These are phyloP conservation scores for Phytophthora lateralis DNA, from an alignment of 352 stramenopile species.

Conservation along the genomic window DNA sequence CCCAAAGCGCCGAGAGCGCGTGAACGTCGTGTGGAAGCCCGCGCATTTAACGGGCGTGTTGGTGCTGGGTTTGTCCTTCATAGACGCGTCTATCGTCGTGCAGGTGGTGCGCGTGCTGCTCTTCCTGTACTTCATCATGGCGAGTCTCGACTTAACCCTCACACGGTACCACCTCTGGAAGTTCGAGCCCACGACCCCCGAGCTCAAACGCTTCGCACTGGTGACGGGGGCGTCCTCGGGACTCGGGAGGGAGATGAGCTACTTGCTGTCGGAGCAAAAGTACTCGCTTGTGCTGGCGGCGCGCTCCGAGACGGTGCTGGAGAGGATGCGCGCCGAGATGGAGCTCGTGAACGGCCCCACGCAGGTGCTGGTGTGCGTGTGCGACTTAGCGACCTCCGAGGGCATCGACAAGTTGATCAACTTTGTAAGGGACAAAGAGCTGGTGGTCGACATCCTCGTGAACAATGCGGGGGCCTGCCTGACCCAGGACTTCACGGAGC, in stretches of 20 bases:
- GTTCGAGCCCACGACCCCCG: conserved; percentile 54
- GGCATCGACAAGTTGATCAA: conserved; percentile 63
- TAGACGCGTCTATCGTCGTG: conserved; percentile 46
- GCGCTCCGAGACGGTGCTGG: conserved; percentile 58
- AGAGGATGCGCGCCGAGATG: conserved; percentile 77
- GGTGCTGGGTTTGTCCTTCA: conserved; percentile 51
- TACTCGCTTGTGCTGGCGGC: conserved; percentile 79
- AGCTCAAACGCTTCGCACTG: conserved; percentile 63
- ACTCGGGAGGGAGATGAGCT: conserved; percentile 81
- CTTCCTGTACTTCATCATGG: conserved; percentile 60
- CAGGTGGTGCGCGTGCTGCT: conserved; percentile 45
- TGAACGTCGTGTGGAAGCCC: conserved; percentile 47
- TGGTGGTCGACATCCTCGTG: conserved; percentile 84
- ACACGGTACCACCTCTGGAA: conserved; percentile 71
- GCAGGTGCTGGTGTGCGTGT: conserved; percentile 61
- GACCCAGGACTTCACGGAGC: conserved; percentile 48
- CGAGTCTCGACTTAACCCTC: conserved; percentile 62
- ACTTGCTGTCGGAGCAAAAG: conserved; percentile 77
- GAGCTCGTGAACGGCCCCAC: conserved; percentile 71
- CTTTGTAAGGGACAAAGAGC: conserved; percentile 60
- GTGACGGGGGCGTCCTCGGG: conserved; percentile 79
- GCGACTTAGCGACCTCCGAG: conserved; percentile 54
- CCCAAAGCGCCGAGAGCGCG: conserved; percentile 30
- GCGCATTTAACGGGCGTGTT: conserved; percentile 56
- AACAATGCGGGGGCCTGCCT: conserved; percentile 75